These are phyloP conservation scores for Salix arbutifolia DNA, from an alignment of 345 rosid species.

Conservation along the genomic window DNA sequence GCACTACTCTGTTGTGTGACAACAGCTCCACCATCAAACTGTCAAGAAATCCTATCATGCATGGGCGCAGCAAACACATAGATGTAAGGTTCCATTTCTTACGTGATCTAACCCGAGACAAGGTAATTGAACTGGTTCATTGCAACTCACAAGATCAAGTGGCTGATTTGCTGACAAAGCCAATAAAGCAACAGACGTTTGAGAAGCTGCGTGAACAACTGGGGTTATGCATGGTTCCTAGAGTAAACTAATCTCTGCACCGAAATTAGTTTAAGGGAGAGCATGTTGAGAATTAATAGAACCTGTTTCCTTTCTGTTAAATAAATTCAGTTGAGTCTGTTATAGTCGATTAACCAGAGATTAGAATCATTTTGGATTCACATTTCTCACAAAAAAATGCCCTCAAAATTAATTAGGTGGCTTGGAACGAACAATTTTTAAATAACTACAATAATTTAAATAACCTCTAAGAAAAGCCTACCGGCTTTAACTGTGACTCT, in stretches of 20 bases:
- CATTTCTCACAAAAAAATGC: no score
- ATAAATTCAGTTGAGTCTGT: no score
- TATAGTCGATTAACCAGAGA: no score
- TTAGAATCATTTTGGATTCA: no score
- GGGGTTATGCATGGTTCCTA: neutral
- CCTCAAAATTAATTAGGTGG: no score
- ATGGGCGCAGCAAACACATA: neutral
- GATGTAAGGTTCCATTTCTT: neutral
- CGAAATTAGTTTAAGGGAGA: neutral
- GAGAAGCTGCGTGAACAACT: neutral
- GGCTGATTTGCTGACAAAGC: neutral
- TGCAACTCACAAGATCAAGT: neutral
- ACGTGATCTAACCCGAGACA: neutral
- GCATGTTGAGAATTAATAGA: neutral
- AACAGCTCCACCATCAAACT: neutral
- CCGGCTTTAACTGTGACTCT: no score
- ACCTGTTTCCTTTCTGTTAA: no score
- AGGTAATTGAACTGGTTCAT: neutral
- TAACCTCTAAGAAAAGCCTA: no score
- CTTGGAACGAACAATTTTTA: no score
- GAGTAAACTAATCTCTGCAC: neutral
- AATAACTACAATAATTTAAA: no score
- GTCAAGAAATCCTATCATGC: neutral
- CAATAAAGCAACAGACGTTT: neutral
- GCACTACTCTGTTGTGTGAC: neutral